Conservation (phyloP, 2,329 filamentous ascomycete species). For the Tothia fuscella region DNA sequence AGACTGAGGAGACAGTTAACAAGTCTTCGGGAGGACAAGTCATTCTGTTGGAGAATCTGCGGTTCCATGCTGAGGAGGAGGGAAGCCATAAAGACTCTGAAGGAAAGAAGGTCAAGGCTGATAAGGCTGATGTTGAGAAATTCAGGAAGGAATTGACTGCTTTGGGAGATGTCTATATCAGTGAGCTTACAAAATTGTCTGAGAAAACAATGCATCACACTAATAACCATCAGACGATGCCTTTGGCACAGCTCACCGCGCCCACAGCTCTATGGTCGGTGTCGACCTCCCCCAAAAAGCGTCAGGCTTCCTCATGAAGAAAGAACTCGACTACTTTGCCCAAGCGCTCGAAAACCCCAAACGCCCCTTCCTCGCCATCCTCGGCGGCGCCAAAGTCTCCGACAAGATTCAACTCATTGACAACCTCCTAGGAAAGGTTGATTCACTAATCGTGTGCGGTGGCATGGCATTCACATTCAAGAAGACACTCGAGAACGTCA, state of each 20-base stretch:
- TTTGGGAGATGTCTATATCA: constrained; percentile 92
- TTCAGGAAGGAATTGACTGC: constrained; percentile 94
- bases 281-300: constrained; percentile 93
- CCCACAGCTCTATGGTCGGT: constrained; percentile 98
- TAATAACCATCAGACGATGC: constrained; percentile 60
- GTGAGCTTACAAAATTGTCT: constrained; percentile 46
- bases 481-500: constrained; percentile 86
- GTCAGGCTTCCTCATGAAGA: constrained; percentile 98
- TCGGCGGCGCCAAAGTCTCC: constrained; percentile 94
- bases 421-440: constrained; percentile 95
- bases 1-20: constrained; percentile 83
- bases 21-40: constrained; percentile 71
- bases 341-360: constrained; percentile 87
- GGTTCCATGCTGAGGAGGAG: constrained; percentile 97
- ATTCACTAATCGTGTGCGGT: constrained; percentile 92
- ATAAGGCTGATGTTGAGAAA: constrained; percentile 80
- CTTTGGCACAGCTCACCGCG: constrained; percentile 95
- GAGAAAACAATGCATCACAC: constrained; percentile 32
- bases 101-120: constrained; percentile 96
- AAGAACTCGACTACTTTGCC: constrained; percentile 99
- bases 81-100: constrained; percentile 87
- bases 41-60: constrained; percentile 90
- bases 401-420: constrained; percentile 99
- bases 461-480: constrained; percentile 99
- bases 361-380: constrained; percentile 95